These are phyloP conservation scores for Aspergillus taichungensis DNA, from an alignment of 495 filamentous ascomycete species.

Conservation along the genomic window DNA sequence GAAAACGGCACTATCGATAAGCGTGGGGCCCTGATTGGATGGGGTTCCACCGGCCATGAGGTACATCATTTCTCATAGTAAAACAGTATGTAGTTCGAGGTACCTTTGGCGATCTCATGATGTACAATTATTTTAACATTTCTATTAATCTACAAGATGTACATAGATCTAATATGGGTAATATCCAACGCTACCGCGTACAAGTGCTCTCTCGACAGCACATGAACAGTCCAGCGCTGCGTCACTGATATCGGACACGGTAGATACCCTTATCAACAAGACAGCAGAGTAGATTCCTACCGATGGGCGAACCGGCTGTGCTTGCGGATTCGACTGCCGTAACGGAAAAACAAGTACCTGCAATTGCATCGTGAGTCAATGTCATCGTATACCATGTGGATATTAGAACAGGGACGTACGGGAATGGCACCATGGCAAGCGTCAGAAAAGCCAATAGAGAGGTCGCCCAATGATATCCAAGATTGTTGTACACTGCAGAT, in stretches of 20 bases:
- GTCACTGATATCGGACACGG: background rate
- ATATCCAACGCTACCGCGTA: too few relatives aligned
- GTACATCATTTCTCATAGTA: too few relatives aligned
- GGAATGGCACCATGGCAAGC: slow-evolving; percentile 59
- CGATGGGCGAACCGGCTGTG: slow-evolving; percentile 44
- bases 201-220: too few relatives aligned
- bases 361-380: slow-evolving; percentile 1
- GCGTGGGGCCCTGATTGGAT: too few relatives aligned
- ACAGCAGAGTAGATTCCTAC: slow-evolving; percentile 12
- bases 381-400: background rate
- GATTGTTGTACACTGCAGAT: slow-evolving; percentile 50
- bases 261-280: background rate
- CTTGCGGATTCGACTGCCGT: slow-evolving; percentile 45
- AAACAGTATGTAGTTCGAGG: too few relatives aligned
- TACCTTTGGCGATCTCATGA: too few relatives aligned
- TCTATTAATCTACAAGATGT: too few relatives aligned
- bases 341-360: slow-evolving; percentile 57
- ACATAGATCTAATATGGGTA: too few relatives aligned
- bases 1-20: too few relatives aligned
- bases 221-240: too few relatives aligned
- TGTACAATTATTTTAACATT: too few relatives aligned
- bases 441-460: slow-evolving; percentile 62
- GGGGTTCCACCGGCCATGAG: too few relatives aligned
- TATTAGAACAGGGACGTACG: slow-evolving; percentile 33
- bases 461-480: slow-evolving; percentile 68